These are phyloP conservation scores for Elaeagnus macrophylla DNA, from an alignment of 306 rosid genomes.

Conservation along the genomic window DNA sequence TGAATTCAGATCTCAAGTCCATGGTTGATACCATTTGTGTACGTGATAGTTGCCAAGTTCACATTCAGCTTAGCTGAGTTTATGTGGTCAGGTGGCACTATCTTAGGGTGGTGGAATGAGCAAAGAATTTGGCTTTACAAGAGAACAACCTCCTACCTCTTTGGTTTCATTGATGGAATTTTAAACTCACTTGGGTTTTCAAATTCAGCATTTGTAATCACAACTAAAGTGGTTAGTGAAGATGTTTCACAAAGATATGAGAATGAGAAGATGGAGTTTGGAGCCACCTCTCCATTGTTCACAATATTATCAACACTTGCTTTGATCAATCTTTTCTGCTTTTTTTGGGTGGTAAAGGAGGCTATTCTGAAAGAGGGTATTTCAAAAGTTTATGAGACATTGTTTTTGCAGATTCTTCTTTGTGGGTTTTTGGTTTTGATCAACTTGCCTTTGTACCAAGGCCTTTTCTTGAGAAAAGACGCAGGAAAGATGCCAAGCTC, in stretches of 20 bases:
- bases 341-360: conserved; percentile 35
- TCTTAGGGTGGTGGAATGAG: conserved; percentile 83
- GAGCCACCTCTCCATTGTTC: conserved; percentile 63
- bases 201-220: conserved; percentile 39
- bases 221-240: conserved; percentile 57
- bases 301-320: conserved; percentile 50
- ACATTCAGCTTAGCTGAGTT: conserved; percentile 47
- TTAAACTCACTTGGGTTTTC: conserved; percentile 40
- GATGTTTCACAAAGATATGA: conserved; percentile 44
- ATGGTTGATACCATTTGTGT: conserved; percentile 74
- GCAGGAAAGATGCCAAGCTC: conserved; percentile 56
- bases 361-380: conserved; percentile 27
- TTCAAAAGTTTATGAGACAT: conserved; percentile 19
- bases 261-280: conserved; percentile 80
- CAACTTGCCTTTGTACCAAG: conserved; percentile 59
- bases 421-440: conserved; percentile 51
- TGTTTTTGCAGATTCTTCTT: conserved; percentile 47
- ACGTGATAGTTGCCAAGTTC: conserved; percentile 35
- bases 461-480: conserved; percentile 66
- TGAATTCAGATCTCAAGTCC: conserved; percentile 54
- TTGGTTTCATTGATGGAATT: conserved; percentile 45
- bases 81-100: conserved; percentile 51
- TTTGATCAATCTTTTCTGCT: conserved; percentile 50
- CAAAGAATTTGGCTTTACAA: conserved; percentile 72
- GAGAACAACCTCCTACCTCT: conserved; percentile 57